phyloP scores from a whole-genome alignment of 2,329 filamentous ascomycete genomes.

The Xylogone sp. region DNA sequence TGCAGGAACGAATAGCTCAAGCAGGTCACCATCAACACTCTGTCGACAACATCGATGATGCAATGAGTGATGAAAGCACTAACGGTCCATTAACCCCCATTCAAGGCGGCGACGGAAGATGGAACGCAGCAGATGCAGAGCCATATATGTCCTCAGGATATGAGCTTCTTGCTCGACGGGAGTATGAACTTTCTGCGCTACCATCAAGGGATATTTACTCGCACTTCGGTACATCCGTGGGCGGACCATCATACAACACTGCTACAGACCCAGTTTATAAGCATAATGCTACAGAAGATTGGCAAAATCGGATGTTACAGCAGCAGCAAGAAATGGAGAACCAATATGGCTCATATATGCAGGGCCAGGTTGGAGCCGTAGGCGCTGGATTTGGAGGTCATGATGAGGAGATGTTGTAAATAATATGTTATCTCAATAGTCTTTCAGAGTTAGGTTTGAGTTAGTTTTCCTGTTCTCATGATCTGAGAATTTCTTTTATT shows the following conservation, averaged over 20 bases:
- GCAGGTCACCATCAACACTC: slow-evolving; percentile 30
- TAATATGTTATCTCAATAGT: slow-evolving; percentile 7
- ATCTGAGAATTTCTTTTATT: neutral
- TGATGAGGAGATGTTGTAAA: slow-evolving; percentile 31
- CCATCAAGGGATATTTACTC: slow-evolving; percentile 38
- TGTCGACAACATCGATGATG: slow-evolving; percentile 45
- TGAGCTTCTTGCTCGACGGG: slow-evolving; percentile 61
- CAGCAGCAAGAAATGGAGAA: slow-evolving; percentile 27
- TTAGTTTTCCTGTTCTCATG: neutral
- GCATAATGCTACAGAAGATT: slow-evolving; percentile 20
- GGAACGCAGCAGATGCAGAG: slow-evolving; percentile 34
- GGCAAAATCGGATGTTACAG: slow-evolving; percentile 17
- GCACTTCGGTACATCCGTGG: slow-evolving; percentile 38
- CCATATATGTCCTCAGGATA: slow-evolving; percentile 86
- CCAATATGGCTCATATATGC: slow-evolving; percentile 23
- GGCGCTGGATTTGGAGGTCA: slow-evolving; percentile 16
- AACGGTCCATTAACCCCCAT: slow-evolving; percentile 38
- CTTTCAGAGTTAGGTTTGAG: neutral
- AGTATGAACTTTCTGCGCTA: slow-evolving; percentile 52
- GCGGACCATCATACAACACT: slow-evolving; percentile 42
- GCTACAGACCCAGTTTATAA: slow-evolving; percentile 68
- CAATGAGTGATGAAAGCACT: slow-evolving; percentile 29
- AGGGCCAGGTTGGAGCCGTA: slow-evolving; percentile 14
- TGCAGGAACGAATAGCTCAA: slow-evolving; percentile 36
- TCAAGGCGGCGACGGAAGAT: slow-evolving; percentile 51